Conservation (phyloP, 1,284 basidiomycete species). For the Retiboletus flavoniger region DNA sequence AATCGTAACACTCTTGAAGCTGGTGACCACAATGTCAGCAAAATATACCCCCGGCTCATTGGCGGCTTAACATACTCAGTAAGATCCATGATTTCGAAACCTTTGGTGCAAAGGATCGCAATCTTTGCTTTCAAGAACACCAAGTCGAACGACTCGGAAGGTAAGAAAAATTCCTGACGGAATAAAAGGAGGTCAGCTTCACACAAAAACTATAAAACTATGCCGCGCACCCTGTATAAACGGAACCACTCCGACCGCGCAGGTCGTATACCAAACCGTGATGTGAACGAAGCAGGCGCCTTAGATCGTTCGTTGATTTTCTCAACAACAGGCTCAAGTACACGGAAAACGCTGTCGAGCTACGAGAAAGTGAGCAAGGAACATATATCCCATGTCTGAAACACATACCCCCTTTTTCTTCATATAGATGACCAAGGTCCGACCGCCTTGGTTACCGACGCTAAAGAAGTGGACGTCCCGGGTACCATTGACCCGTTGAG, state of each 20-base stretch:
- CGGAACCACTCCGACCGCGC: constrained; percentile 91
- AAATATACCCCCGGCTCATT: not conserved
- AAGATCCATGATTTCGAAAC: constrained; percentile 97
- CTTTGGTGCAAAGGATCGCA: constrained; percentile 87
- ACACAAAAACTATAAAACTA: constrained; percentile 11
- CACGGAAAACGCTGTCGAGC: constrained; percentile 90
- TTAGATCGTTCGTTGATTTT: constrained; percentile 78
- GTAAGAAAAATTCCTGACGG: constrained; percentile 81
- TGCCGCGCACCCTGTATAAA: constrained; percentile 63
- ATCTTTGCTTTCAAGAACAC: constrained; percentile 91
- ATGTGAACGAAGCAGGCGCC: constrained; percentile 63
- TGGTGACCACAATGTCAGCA: constrained; percentile 31
- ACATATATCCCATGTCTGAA: not conserved
- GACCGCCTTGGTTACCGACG: constrained; percentile 80
- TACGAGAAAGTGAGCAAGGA: constrained; percentile 26
- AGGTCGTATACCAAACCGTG: constrained; percentile 71
- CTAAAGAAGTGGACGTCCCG: constrained; percentile 95
- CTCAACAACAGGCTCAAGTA: constrained; percentile 87
- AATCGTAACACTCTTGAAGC: constrained; percentile 87
- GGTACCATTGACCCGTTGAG: constrained; percentile 85
- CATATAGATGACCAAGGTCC: constrained; percentile 93
- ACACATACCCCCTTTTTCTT: constrained; percentile 85
- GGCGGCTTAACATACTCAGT: constrained; percentile 59
- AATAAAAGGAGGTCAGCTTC: constrained; percentile 2
- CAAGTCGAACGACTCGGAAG: constrained; percentile 84